Percentiles rank a stretch among this genome's conserved stretches.
phyloP scores from a whole-genome alignment of 768 basidiomycete genomes.

The Amanita rimosa region DNA sequence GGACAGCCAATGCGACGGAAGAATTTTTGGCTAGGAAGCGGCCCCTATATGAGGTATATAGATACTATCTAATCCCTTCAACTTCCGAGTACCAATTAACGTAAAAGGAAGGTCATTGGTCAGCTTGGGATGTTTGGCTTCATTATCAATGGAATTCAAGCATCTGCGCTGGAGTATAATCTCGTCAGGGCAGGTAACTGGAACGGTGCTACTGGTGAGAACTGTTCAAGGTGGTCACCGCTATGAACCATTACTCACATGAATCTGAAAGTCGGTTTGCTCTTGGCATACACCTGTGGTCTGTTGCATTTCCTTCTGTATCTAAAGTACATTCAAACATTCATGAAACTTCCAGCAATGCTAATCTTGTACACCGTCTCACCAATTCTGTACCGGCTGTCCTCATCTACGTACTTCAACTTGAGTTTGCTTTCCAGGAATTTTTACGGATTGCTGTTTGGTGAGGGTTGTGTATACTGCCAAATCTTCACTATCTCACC shows the following conservation, averaged over 20 bases:
- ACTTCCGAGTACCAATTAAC: background rate
- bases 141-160: slow-evolving; percentile 70
- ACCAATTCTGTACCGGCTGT: slow-evolving; percentile 72
- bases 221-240: too few species aligned
- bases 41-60: slow-evolving; percentile 62
- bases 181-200: slow-evolving; percentile 57
- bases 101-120: slow-evolving; percentile 51
- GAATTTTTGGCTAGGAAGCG: slow-evolving; percentile 74
- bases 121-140: slow-evolving; percentile 82
- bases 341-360: too few species aligned
- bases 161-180: slow-evolving; percentile 61
- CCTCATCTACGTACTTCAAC: slow-evolving; percentile 81
- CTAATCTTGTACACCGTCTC: slow-evolving; percentile 78
- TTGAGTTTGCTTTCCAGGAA: slow-evolving; percentile 76
- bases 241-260: too few species aligned
- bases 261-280: slow-evolving; percentile 25
- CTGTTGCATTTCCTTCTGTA: slow-evolving; percentile 8
- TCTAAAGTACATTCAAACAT: too few species aligned
- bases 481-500: background rate
- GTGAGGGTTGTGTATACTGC: slow-evolving; percentile 15
- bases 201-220: slow-evolving; percentile 59
- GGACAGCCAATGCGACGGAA: slow-evolving; percentile 74
- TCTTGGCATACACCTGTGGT: slow-evolving; percentile 30
- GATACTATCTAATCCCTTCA: background rate
- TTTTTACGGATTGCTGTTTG: slow-evolving; percentile 81